A percentile compares a stretch with the other conserved stretches of the same genome.
phyloP scores from a whole-genome alignment of 2,329 filamentous ascomycete genomes.

The Taxawa tesnikishii region DNA sequence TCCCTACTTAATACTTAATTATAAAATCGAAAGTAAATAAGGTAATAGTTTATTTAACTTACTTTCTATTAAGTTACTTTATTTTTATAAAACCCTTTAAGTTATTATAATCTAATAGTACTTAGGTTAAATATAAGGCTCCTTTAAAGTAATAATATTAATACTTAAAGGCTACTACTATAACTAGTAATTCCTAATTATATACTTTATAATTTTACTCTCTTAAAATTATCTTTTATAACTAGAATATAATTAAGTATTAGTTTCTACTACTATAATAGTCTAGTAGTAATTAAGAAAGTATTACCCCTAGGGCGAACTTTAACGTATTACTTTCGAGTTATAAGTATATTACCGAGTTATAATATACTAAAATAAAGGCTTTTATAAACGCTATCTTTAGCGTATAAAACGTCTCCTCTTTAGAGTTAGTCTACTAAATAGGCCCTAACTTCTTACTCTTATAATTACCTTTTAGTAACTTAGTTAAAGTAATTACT shows the following conservation, averaged over 20 bases:
- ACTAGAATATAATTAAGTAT: slow-evolving; percentile 4
- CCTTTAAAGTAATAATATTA: slow-evolving; percentile 7
- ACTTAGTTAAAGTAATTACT: background rate
- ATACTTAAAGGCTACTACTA: slow-evolving; percentile 8
- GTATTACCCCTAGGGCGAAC: slow-evolving; percentile 3
- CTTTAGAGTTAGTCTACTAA: background rate
- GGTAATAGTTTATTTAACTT: slow-evolving; percentile 5
- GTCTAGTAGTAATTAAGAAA: slow-evolving; percentile 4
- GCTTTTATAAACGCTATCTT: slow-evolving; percentile 6
- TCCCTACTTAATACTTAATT: slow-evolving; percentile 4
- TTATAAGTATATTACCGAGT: background rate
- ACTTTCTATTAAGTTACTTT: slow-evolving; percentile 3
- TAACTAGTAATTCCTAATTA: slow-evolving; percentile 9
- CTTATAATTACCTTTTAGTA: slow-evolving; percentile 2
- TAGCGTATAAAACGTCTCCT: slow-evolving; percentile 4
- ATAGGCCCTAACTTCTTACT: background rate
- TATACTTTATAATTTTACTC: slow-evolving; percentile 7
- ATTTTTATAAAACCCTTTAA: slow-evolving; percentile 2
- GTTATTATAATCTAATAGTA: slow-evolving; percentile 7
- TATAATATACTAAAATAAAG: slow-evolving; percentile 5
- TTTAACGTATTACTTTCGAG: slow-evolving; percentile 4
- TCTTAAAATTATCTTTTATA: slow-evolving; percentile 2
- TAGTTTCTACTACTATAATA: no score
- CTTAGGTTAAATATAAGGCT: slow-evolving; percentile 1
- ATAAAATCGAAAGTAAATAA: slow-evolving; percentile 8